Percentiles rank a stretch among this genome's conserved stretches.
phyloP scores from a whole-genome alignment of 345 rosid genomes.

The Bruguiera gymnorhiza region DNA sequence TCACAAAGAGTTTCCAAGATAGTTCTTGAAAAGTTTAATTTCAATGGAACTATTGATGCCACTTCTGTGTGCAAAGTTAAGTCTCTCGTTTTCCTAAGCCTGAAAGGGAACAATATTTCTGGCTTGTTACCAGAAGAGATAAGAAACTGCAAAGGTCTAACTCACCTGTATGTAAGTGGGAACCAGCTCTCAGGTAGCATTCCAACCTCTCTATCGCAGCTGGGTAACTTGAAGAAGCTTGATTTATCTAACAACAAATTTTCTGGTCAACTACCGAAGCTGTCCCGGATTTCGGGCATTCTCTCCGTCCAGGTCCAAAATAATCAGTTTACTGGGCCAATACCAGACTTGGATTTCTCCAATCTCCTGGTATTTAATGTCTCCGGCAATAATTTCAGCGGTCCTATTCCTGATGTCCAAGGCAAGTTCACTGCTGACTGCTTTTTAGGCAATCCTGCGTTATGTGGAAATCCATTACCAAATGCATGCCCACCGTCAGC shows the following conservation, averaged over 20 bases:
- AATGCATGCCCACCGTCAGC: constrained; percentile 36
- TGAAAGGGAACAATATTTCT: constrained; percentile 34
- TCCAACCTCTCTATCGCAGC: constrained; percentile 38
- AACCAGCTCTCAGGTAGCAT: constrained; percentile 43
- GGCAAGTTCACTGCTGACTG: constrained; percentile 35
- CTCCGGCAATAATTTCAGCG: constrained; percentile 53
- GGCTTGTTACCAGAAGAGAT: constrained; percentile 40
- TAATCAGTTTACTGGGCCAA: constrained; percentile 40
- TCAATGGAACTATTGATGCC: constrained; percentile 43
- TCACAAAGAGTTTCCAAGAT: constrained; percentile 33
- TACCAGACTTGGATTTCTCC: constrained; percentile 46
- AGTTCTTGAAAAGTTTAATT: constrained; percentile 42
- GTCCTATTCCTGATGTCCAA: constrained; percentile 47
- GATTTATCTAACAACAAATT: constrained; percentile 43
- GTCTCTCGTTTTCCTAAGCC: constrained; percentile 43
- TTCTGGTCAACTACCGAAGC: constrained; percentile 39
- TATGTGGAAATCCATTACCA: constrained; percentile 42
- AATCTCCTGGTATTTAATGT: constrained; percentile 46
- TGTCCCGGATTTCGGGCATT: constrained; percentile 40
- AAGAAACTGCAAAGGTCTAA: constrained; percentile 39
- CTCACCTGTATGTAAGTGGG: constrained; percentile 41
- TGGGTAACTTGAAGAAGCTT: constrained; percentile 46
- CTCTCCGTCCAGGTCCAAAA: constrained; percentile 40
- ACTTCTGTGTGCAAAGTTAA: constrained; percentile 32
- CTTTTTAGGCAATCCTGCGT: constrained; percentile 44